Evolutionary conservation across 371 early-diverging fungal species (phyloP).

Genomic region (Phascolomyces articulosus): DNA sequence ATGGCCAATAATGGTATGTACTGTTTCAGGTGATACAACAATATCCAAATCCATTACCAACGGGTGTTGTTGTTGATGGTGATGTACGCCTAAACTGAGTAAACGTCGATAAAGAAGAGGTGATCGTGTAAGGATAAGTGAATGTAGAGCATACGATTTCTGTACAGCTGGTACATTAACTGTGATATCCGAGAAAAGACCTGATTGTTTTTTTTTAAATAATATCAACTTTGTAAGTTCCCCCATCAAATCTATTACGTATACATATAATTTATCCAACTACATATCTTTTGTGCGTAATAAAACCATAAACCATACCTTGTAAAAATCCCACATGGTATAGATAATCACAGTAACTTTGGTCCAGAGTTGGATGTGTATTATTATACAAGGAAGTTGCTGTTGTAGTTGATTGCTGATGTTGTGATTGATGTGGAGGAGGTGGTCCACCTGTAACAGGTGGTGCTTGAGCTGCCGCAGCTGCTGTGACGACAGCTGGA

Average conservation of each 20-base stretch:
- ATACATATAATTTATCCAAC: too few relatives aligned
- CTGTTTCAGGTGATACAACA: slow-evolving; percentile 30
- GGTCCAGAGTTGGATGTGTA: slow-evolving; percentile 2
- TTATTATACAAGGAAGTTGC: slow-evolving; percentile 4
- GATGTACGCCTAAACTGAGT: slow-evolving; percentile 15
- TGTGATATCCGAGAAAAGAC: slow-evolving; percentile 39
- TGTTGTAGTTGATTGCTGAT: not conserved
- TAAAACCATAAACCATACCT: slow-evolving; percentile 12
- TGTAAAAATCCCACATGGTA: slow-evolving; percentile 31
- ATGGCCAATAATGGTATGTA: slow-evolving; percentile 37
- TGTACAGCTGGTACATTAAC: slow-evolving; percentile 36
- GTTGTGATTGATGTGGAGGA: slow-evolving; percentile 2
- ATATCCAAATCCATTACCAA: slow-evolving; percentile 30
- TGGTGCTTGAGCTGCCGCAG: not conserved
- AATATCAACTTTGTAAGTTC: not conserved
- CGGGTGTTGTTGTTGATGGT: slow-evolving; percentile 22
- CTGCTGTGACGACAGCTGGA: slow-evolving; percentile 3
- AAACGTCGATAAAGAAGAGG: slow-evolving; percentile 39
- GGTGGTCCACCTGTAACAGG: not conserved
- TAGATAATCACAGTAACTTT: slow-evolving; percentile 25
- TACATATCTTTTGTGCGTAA: not conserved
- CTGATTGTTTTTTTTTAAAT: slow-evolving; percentile 9
- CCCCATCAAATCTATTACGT: not conserved
- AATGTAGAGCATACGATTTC: slow-evolving; percentile 34
- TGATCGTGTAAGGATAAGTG: slow-evolving; percentile 37